Percentiles rank a stretch among this genome's conserved stretches.
These are phyloP conservation scores for Entophlyctis helioformis DNA, from an alignment of 192 early-diverging fungal genomes.

Conservation along the genomic window DNA sequence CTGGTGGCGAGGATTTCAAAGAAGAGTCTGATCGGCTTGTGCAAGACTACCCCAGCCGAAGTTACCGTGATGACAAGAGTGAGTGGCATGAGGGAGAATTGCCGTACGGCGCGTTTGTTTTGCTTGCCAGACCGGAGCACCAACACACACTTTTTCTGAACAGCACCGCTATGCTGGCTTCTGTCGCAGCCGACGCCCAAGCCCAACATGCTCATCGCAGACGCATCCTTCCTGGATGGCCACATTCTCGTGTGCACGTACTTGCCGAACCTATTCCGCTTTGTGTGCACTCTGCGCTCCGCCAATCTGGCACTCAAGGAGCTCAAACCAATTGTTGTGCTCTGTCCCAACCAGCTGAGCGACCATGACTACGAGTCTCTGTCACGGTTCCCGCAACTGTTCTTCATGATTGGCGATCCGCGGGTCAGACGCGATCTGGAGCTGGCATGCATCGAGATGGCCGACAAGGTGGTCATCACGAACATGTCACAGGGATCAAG, in stretches of 20 bases:
- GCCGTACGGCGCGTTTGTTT: no score
- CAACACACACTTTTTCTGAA: not conserved
- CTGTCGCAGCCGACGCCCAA: conserved; percentile 1
- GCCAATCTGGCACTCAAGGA: conserved; percentile 15
- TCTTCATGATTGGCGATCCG: conserved; percentile 28
- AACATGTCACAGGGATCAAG: not conserved
- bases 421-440: conserved; percentile 9
- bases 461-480: conserved; percentile 13
- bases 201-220: conserved; percentile 1
- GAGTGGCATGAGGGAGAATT: no score
- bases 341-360: conserved; percentile 13
- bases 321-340: conserved; percentile 18
- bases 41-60: no score
- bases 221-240: conserved; percentile 2
- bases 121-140: no score
- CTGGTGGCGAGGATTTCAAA: no score
- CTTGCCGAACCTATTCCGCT: conserved; percentile 23
- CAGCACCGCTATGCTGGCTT: conserved; percentile 11
- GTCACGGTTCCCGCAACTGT: conserved; percentile 21
- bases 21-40: no score
- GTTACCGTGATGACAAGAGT: no score
- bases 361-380: conserved; percentile 14
- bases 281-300: conserved; percentile 26
- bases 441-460: conserved; percentile 13
- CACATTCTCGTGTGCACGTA: conserved; percentile 26